Evolutionary conservation across 2,329 filamentous ascomycete species (phyloP).

Genomic region (Tolypocladium cylindrosporum): DNA sequence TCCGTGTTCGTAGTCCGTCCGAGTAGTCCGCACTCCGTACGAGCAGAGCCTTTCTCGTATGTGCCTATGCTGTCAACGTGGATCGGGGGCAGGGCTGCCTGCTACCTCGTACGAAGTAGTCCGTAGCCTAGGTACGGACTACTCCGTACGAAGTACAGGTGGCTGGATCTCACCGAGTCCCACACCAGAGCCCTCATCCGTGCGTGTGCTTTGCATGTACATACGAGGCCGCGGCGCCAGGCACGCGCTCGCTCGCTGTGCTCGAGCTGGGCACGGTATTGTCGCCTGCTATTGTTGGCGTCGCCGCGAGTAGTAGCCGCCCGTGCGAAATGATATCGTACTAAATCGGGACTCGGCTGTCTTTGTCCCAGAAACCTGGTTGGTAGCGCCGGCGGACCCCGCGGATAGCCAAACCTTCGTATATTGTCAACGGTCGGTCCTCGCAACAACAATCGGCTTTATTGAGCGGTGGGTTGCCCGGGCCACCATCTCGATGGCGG

Average conservation of each 20-base stretch:
- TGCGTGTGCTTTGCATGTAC: neutral
- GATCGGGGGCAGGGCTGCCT: neutral
- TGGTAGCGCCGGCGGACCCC: neutral
- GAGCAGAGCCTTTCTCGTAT: no score
- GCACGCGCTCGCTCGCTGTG: neutral
- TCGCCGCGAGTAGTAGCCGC: neutral
- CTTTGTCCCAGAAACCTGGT: neutral
- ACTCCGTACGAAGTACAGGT: no score
- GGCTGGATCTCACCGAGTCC: no score
- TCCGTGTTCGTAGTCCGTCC: no score
- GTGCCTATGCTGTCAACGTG: neutral
- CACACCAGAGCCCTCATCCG: neutral
- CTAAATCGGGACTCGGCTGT: neutral
- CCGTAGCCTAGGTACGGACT: no score
- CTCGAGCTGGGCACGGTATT: neutral
- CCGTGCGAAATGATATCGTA: neutral
- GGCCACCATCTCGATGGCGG: neutral
- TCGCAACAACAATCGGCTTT: no score
- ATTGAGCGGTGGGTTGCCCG: no score
- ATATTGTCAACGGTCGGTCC: neutral
- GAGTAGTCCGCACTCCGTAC: no score
- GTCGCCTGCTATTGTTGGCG: neutral
- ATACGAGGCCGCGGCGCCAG: neutral
- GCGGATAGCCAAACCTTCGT: neutral
- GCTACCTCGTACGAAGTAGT: no score